These are phyloP conservation scores for Lichtheimia corymbifera DNA, from an alignment of 371 early-diverging fungal species.

Conservation along the genomic window DNA sequence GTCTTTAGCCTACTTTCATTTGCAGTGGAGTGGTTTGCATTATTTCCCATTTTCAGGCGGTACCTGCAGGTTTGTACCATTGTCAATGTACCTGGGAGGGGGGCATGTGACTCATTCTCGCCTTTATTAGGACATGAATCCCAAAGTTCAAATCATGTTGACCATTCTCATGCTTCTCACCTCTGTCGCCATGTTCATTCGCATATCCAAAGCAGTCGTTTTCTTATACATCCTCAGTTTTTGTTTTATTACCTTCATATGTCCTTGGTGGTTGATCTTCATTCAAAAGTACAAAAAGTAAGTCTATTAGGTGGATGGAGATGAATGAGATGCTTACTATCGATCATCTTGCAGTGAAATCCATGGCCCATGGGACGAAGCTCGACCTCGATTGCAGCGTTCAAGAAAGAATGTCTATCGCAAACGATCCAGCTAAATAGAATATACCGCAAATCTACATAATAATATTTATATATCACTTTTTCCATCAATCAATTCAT, in stretches of 20 bases:
- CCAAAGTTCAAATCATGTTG: slow-evolving; percentile 58
- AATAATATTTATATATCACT: no score
- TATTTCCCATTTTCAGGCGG: slow-evolving; percentile 89
- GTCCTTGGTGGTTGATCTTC: slow-evolving; percentile 90
- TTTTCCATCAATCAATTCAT: no score
- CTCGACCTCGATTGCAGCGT: slow-evolving; percentile 69
- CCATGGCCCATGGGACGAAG: slow-evolving; percentile 98
- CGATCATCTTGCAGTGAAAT: slow-evolving; percentile 69
- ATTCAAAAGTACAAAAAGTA: slow-evolving; percentile 94
- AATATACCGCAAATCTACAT: not conserved
- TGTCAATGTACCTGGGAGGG: not conserved
- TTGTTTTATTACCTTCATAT: slow-evolving; percentile 80
- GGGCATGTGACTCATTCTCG: not conserved
- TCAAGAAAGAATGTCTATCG: slow-evolving; percentile 35
- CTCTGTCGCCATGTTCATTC: slow-evolving; percentile 62
- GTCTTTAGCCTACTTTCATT: slow-evolving; percentile 89
- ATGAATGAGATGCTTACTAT: not conserved
- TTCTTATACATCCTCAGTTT: slow-evolving; percentile 68
- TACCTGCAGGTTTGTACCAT: slow-evolving; percentile 60
- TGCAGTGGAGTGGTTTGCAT: slow-evolving; percentile 90
- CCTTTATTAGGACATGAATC: slow-evolving; percentile 51
- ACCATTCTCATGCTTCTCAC: slow-evolving; percentile 63
- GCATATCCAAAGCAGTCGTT: slow-evolving; percentile 72
- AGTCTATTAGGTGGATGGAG: slow-evolving; percentile 16
- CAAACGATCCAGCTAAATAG: slow-evolving; percentile 16